Percentiles rank a stretch among this genome's conserved stretches.
Conservation (phyloP, 805 yeast genomes). For the Pichia membranifaciens region DNA sequence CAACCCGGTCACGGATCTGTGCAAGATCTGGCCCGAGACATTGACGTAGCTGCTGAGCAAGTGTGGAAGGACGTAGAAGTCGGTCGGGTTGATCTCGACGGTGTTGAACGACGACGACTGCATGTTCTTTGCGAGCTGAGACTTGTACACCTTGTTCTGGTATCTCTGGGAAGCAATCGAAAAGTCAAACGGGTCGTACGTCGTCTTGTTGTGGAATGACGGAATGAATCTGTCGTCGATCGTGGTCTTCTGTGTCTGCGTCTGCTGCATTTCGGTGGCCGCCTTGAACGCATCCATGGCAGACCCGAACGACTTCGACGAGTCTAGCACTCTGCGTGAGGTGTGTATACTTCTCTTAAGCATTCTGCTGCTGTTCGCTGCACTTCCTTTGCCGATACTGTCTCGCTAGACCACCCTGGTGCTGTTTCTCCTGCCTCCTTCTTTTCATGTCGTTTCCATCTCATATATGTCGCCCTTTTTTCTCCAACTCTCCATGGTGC, state of each 20-base stretch:
- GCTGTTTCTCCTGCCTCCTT: too few relatives aligned
- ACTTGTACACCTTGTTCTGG: constrained; percentile 33
- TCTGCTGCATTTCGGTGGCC: constrained; percentile 5
- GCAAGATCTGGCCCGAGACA: constrained; percentile 69
- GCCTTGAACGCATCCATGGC: constrained; percentile 7
- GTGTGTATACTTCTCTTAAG: constrained; percentile 7
- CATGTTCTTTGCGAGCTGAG: constrained; percentile 19
- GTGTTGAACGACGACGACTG: constrained; percentile 30
- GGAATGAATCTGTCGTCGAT: constrained; percentile 32
- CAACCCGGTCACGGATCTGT: constrained; percentile 67
- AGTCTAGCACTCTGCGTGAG: background rate
- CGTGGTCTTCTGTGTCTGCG: constrained; percentile 11
- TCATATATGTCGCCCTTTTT: too few relatives aligned
- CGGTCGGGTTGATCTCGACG: constrained; percentile 57
- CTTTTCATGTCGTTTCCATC: too few relatives aligned
- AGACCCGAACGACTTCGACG: constrained; percentile 1
- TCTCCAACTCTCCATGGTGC: too few relatives aligned
- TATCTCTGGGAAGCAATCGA: constrained; percentile 51
- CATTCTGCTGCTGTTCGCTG: too few relatives aligned
- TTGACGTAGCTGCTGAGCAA: constrained; percentile 60
- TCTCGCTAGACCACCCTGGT: too few relatives aligned
- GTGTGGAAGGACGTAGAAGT: constrained; percentile 67
- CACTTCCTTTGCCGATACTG: too few relatives aligned
- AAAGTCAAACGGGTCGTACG: constrained; percentile 81
- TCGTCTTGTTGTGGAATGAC: constrained; percentile 38